Evolutionary conservation across 2,329 filamentous ascomycete species (phyloP), one percentile per base, ranked within the genome.

Genomic region (Hymenotorrendiella dingleyae): DNA sequence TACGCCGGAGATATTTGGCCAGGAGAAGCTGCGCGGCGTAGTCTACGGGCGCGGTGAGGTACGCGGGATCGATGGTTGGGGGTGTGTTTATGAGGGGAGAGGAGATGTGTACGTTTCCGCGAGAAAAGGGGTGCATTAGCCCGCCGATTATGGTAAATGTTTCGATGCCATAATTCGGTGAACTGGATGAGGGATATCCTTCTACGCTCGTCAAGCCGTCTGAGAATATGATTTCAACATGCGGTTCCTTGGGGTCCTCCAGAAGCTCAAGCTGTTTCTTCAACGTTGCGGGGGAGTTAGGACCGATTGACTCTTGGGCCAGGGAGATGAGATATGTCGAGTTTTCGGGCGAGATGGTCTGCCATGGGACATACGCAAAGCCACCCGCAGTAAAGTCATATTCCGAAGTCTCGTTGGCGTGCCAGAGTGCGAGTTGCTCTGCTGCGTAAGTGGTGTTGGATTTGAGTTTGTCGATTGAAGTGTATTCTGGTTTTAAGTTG

Each of bases 61-160:
- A 79, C 12, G 67, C 69, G 2, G 73, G 71, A 45, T 79, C 69
- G 54, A 78, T 77, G 16, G 67, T 59, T 0, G 71, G 68, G 8
- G 60, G 49, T 3, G 62, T 63, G 4, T 59, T 53, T 8, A 66
- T 53, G 14, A 67, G 60, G 0, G 63, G 41, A 2, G 64, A 62
- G 11, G 59, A 59, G 49, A 81, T 75, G 60, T 82, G 78, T 33
- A 78, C 71, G 27, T 65, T 67, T 1, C 79, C 79, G 0, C 74
- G 70, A 3, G 72, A 74, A 55, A 78, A 73, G 0, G 79, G 63
- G 46, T 69, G 80, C 49, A 74, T 73, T 20, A 78, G 69, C 43
- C 72, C 72, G 1, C 70, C 66, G 40, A 71, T 69, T 37, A 74
- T 61, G 2, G 51, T 41, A 37, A 53, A 52, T 36, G 48, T 52